Conservation (phyloP, 495 filamentous ascomycete species). For the Sordaria brevicollis region DNA sequence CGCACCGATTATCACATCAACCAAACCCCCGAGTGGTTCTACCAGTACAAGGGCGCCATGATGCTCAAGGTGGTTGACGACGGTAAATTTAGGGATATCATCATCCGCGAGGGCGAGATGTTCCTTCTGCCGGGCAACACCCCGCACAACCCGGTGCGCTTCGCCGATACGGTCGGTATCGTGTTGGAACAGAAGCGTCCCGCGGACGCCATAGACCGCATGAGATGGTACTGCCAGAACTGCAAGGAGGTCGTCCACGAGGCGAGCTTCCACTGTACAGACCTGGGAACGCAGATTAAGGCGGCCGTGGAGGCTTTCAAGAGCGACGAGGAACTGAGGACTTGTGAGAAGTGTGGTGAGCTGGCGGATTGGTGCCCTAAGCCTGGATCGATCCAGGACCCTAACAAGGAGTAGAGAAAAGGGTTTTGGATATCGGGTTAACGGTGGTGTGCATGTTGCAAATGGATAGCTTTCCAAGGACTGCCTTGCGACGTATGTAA, state of each 20-base stretch:
- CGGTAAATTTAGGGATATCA: conserved; percentile 65
- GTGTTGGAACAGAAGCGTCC: conserved; percentile 86
- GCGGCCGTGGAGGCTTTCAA: conserved; percentile 79
- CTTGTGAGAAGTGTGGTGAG: conserved; percentile 67
- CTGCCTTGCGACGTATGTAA: neutral
- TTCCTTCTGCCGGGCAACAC: conserved; percentile 87
- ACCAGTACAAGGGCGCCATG: conserved; percentile 89
- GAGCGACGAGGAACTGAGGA: conserved; percentile 57
- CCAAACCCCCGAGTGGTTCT: conserved; percentile 93
- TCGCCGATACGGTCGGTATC: conserved; percentile 61
- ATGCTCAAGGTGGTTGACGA: conserved; percentile 78
- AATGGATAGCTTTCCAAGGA: neutral
- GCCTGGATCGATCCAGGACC: conserved; percentile 39
- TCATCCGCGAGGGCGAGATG: conserved; percentile 87
- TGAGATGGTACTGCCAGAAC: conserved; percentile 82
- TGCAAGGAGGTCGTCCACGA: conserved; percentile 75
- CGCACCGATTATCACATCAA: conserved; percentile 99
- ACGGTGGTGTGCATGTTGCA: neutral
- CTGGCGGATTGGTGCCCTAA: conserved; percentile 49
- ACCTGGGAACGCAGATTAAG: conserved; percentile 96
- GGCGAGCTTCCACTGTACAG: conserved; percentile 75
- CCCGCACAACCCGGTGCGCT: conserved; percentile 67
- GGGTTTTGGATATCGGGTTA: neutral
- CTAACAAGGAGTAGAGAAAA: conserved; percentile 32
- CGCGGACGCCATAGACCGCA: conserved; percentile 55